Conservation (phyloP, 371 early-diverging fungal species). For the Mortierella sp. region DNA sequence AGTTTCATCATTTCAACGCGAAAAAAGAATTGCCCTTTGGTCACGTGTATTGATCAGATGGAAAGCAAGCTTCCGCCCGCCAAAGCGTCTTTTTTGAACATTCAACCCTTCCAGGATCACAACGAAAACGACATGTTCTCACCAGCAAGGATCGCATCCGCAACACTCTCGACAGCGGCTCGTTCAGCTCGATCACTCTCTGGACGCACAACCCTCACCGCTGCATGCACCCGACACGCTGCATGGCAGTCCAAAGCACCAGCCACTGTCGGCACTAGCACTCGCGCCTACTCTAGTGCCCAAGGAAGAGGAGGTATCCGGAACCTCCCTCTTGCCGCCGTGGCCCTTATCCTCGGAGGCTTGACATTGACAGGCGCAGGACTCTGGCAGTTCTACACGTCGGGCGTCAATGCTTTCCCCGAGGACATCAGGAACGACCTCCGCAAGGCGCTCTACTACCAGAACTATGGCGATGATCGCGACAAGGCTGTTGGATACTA, state of each 20-base stretch:
- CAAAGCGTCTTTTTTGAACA: too few relatives aligned
- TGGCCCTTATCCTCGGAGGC: constrained; percentile 60
- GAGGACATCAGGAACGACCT: constrained; percentile 67
- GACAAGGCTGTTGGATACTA: constrained; percentile 66
- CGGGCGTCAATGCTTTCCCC: constrained; percentile 72
- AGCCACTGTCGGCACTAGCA: background rate
- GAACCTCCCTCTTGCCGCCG: constrained; percentile 37
- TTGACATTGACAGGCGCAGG: constrained; percentile 64
- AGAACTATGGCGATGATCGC: constrained; percentile 65
- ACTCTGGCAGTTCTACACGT: constrained; percentile 68
- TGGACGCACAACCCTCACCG: background rate
- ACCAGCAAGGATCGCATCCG: constrained; percentile 4
- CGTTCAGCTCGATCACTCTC: background rate
- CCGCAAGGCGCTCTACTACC: constrained; percentile 73
- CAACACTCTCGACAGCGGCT: background rate
- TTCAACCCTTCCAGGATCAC: background rate
- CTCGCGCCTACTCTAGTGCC: constrained; percentile 8
- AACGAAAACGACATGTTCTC: background rate
- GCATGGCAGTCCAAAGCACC: background rate
- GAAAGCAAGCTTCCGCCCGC: background rate
- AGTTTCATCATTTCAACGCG: too few relatives aligned
- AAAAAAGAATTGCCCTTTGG: background rate
- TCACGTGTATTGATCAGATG: background rate
- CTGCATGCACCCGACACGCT: background rate
- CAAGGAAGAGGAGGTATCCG: background rate